Conservation (phyloP, 2,329 filamentous ascomycete species). For the Monosporascus sp. region DNA sequence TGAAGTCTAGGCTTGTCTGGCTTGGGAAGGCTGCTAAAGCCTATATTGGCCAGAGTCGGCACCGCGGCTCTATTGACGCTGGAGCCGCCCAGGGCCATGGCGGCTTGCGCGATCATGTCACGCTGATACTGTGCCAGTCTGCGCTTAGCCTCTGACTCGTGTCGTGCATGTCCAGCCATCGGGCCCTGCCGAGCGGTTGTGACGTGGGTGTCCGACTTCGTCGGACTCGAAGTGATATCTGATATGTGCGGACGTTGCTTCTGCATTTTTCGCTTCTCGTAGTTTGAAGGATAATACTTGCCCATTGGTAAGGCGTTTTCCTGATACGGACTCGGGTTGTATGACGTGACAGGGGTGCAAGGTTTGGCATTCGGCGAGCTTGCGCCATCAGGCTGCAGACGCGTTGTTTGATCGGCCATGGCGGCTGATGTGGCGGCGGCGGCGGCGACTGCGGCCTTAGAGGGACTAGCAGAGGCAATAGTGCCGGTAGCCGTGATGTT, state of each 20-base stretch:
- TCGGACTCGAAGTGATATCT: slow-evolving; percentile 23
- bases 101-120: slow-evolving; percentile 56
- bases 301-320: slow-evolving; percentile 48
- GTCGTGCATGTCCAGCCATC: slow-evolving; percentile 27
- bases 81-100: slow-evolving; percentile 36
- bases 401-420: slow-evolving; percentile 19
- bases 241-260: slow-evolving; percentile 17
- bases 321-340: slow-evolving; percentile 45
- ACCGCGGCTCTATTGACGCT: slow-evolving; percentile 28
- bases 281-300: slow-evolving; percentile 62
- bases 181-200: slow-evolving; percentile 20
- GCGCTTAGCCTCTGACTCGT: slow-evolving; percentile 44
- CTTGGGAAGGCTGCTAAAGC: slow-evolving; percentile 31
- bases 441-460: slow-evolving; percentile 11
- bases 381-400: slow-evolving; percentile 10
- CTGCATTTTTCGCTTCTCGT: slow-evolving; percentile 37
- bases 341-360: slow-evolving; percentile 45
- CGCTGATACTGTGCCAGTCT: slow-evolving; percentile 55
- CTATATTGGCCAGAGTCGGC: slow-evolving; percentile 32
- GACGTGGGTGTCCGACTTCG: slow-evolving; percentile 33
- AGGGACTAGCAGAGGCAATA: slow-evolving; percentile 14
- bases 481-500: slow-evolving; percentile 11
- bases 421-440: slow-evolving; percentile 12
- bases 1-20: slow-evolving; percentile 44
- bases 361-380: slow-evolving; percentile 13